These are phyloP conservation scores for Scedosporium apiospermum DNA, from an alignment of 2,329 filamentous ascomycete species.

Conservation along the genomic window DNA sequence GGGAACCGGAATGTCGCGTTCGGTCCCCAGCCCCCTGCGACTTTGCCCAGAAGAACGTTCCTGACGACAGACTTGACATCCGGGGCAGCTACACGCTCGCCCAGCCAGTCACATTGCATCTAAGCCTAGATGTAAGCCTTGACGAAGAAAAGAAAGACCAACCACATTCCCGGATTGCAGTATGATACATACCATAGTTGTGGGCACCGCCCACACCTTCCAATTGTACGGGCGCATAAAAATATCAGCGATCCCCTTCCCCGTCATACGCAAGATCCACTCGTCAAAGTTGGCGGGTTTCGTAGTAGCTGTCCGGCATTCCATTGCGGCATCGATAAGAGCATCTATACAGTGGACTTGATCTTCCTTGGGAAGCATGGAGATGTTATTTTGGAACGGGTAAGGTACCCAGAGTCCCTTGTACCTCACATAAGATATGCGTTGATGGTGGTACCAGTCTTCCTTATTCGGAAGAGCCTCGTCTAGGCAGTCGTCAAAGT, in stretches of 20 bases:
- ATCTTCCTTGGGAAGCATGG: constrained; percentile 94
- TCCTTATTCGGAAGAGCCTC: constrained; percentile 89
- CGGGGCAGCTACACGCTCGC: constrained; percentile 94
- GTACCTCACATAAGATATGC: constrained; percentile 98
- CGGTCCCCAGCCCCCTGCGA: constrained; percentile 94
- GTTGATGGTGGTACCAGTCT: constrained; percentile 97
- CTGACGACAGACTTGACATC: constrained; percentile 88
- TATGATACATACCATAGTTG: constrained; percentile 64
- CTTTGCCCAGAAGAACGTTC: constrained; percentile 94
- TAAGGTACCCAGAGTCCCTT: constrained; percentile 96
- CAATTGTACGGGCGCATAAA: constrained; percentile 99
- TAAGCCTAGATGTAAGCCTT: constrained; percentile 23
- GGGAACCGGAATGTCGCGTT: constrained; percentile 99
- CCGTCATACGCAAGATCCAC: constrained; percentile 92
- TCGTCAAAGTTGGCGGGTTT: constrained; percentile 98
- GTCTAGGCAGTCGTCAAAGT: constrained; percentile 98
- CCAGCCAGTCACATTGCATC: constrained; percentile 99
- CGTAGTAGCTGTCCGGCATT: constrained; percentile 73
- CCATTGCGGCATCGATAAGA: constrained; percentile 88
- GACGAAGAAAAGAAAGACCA: background rate
- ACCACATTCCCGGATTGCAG: background rate
- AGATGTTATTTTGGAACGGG: constrained; percentile 99
- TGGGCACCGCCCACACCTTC: constrained; percentile 99
- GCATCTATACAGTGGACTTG: constrained; percentile 92
- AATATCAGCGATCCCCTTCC: constrained; percentile 78